A percentile compares a stretch with the other conserved stretches of the same genome.
Evolutionary conservation across 768 basidiomycete species (phyloP).

Genomic region (Russula sp.): DNA sequence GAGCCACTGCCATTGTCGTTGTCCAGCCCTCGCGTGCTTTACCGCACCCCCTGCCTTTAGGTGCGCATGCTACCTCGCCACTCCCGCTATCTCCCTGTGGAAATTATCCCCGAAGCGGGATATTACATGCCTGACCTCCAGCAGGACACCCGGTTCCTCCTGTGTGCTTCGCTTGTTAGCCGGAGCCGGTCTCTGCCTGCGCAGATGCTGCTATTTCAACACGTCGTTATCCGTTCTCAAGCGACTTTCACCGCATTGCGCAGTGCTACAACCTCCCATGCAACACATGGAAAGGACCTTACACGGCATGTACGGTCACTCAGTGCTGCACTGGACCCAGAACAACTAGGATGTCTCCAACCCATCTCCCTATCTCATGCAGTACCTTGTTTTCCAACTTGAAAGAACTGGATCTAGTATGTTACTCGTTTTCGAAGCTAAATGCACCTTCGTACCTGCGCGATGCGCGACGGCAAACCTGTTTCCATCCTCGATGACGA

Average conservation of each 20-base stretch:
- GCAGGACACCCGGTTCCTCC: slow-evolving; percentile 36
- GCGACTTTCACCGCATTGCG: slow-evolving; percentile 50
- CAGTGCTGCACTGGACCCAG: slow-evolving; percentile 56
- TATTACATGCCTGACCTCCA: slow-evolving; percentile 36
- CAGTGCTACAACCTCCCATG: slow-evolving; percentile 43
- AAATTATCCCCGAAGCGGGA: slow-evolving; percentile 58
- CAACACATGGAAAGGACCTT: slow-evolving; percentile 39
- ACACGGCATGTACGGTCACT: slow-evolving; percentile 52
- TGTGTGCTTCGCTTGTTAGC: slow-evolving; percentile 56
- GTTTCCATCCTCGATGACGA: slow-evolving; percentile 29
- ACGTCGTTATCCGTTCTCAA: slow-evolving; percentile 49
- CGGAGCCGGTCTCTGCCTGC: slow-evolving; percentile 57
- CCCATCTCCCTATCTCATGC: slow-evolving; percentile 53
- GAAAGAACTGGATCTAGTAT: slow-evolving; percentile 46
- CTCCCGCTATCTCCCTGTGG: slow-evolving; percentile 44
- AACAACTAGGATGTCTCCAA: slow-evolving; percentile 54
- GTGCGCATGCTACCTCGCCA: not conserved
- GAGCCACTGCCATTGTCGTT: not conserved
- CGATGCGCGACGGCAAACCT: slow-evolving; percentile 17
- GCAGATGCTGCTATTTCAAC: slow-evolving; percentile 59
- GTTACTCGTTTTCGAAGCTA: slow-evolving; percentile 53
- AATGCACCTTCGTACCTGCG: slow-evolving; percentile 18
- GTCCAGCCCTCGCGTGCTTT: not conserved
- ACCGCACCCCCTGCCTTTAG: not conserved
- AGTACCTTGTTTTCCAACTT: slow-evolving; percentile 57